Base-by-base conservation (phyloP, 2,329 filamentous ascomycete species). In the Byssoonygena ceratinophila region DNA sequence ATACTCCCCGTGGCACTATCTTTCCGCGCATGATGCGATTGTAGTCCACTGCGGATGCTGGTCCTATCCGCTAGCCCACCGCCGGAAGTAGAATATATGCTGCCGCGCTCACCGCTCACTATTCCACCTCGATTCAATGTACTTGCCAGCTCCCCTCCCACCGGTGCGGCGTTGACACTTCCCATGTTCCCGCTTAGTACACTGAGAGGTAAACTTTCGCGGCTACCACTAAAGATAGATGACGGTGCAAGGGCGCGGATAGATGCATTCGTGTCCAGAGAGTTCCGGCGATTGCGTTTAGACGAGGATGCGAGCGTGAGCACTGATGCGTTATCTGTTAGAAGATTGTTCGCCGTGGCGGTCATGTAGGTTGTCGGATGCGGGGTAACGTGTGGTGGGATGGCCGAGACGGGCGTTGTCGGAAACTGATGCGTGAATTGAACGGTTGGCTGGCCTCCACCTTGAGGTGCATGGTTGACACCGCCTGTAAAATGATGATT, bases 1-100 rank as follows among this genome's bases (percentile, higher is more conserved):
- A 89, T 83, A 66, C 85, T 91, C 23, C 86, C 85, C 56, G 76
- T 84, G 51, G 91, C 80, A 68, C 89, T 94, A 65, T 94, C 88
- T 46, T 87, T 84, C 56, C 87, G 78, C 1, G 79, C 81, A 66
- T 95, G 90, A 0, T 87, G 55, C 11, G 57, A 57, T 11, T 55
- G 52, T 14, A 53, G 36, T 8, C 86, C 87, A 65, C 87, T 94
- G 51, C 87, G 79, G 27, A 94, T 74, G 63, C 88, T 94, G 8
- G 82, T 81, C 46, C 90, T 78, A 62, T 95, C 90, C 54, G 84
- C 84, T 5, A 79, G 74, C 6, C 87, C 68, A 11, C 80, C 78
- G 4, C 53, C 55, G 8, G 54, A 47, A 29, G 47, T 39, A 0
- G 85, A 89, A 70, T 95, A 95, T 49, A 96, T 69, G 59, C 79